phyloP scores from a whole-genome alignment of 768 basidiomycete species.

The Trametes cinnabarina region DNA sequence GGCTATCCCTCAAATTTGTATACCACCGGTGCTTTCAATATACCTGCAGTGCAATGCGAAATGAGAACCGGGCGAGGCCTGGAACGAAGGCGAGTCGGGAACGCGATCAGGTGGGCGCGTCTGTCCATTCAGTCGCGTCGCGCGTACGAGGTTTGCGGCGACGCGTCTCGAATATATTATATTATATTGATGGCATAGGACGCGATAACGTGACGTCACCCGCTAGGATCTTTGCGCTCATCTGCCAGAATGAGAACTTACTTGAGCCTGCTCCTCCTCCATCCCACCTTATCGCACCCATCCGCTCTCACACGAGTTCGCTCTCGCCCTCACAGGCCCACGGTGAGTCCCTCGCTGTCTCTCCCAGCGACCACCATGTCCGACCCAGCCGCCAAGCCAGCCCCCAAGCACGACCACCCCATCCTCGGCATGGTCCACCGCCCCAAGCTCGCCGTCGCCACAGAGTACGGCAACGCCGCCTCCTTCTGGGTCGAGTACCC shows the following conservation, averaged over 20 bases:
- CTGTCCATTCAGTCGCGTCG: not conserved
- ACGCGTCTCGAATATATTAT: too few species aligned
- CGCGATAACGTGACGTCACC: slow-evolving; percentile 11
- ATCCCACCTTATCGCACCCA: slow-evolving; percentile 12
- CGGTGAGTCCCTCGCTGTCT: not conserved
- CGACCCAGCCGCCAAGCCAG: not conserved
- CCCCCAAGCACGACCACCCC: slow-evolving; percentile 20
- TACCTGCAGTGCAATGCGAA: too few species aligned
- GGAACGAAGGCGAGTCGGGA: too few species aligned
- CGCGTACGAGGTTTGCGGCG: too few species aligned
- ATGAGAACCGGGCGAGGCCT: too few species aligned
- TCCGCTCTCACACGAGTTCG: not conserved
- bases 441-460: slow-evolving; percentile 43
- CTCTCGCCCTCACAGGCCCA: not conserved
- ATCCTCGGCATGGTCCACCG: slow-evolving; percentile 45
- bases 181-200: too few species aligned
- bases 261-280: too few species aligned
- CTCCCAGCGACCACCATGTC: slow-evolving; percentile 2
- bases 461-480: slow-evolving; percentile 52
- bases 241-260: not conserved
- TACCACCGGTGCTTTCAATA: not conserved
- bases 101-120: slow-evolving; percentile 16
- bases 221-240: not conserved
- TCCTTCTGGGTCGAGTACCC: slow-evolving; percentile 73
- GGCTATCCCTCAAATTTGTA: too few species aligned